Evolutionary conservation across 257 asterid genomes (phyloP).

Genomic region (Lycium ferocissimum): DNA sequence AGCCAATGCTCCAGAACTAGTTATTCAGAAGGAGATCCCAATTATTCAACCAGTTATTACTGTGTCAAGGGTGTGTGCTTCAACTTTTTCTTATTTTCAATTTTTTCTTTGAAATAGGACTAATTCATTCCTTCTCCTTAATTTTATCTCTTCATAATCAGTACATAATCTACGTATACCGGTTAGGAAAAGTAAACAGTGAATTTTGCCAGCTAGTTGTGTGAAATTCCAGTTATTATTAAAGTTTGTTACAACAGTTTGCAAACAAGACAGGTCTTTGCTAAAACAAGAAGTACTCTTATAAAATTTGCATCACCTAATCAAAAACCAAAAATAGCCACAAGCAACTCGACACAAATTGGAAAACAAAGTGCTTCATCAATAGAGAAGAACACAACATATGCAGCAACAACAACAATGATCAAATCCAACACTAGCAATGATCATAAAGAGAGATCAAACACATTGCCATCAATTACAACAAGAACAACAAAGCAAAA

Average conservation of each 20-base stretch:
- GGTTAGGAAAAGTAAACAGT: too few species aligned
- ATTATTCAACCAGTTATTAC: slow-evolving; percentile 67
- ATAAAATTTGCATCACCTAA: slow-evolving; percentile 42
- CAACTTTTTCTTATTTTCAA: not conserved
- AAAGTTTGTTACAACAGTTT: slow-evolving; percentile 49
- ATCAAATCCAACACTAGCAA: slow-evolving; percentile 31
- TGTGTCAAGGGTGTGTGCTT: slow-evolving; percentile 62
- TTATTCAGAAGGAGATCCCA: slow-evolving; percentile 63
- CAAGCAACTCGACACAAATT: slow-evolving; percentile 50
- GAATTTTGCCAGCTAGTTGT: too few species aligned
- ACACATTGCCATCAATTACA: slow-evolving; percentile 29
- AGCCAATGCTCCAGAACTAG: slow-evolving; percentile 54
- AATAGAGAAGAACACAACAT: slow-evolving; percentile 35
- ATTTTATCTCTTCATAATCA: too few species aligned
- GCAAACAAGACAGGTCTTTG: slow-evolving; percentile 47
- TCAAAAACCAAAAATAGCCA: slow-evolving; percentile 48
- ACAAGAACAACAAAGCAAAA: slow-evolving; percentile 31
- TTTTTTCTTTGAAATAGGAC: not conserved
- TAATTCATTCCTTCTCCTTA: too few species aligned
- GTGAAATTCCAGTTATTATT: too few species aligned
- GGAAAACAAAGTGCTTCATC: slow-evolving; percentile 44
- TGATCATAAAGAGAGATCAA: slow-evolving; percentile 37
- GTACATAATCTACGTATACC: too few species aligned
- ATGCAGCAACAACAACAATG: slow-evolving; percentile 36
- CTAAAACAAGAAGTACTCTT: slow-evolving; percentile 33